A percentile compares a stretch with the other conserved stretches of the same genome.
phyloP scores from a whole-genome alignment of 768 basidiomycete genomes.

The Imleria badia region DNA sequence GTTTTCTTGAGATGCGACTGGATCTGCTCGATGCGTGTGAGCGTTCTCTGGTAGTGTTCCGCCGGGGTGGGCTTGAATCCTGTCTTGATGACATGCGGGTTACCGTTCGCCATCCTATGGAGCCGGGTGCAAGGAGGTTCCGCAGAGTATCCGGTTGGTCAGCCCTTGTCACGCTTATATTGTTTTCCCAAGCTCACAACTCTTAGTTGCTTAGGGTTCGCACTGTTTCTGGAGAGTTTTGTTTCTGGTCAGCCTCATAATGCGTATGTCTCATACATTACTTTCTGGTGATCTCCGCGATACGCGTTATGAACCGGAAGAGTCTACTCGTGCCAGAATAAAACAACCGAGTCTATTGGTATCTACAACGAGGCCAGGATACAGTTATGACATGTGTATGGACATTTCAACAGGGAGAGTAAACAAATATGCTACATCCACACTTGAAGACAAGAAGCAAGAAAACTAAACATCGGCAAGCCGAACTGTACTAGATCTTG shows the following conservation, averaged over 20 bases:
- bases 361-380: conserved; percentile 12
- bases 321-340: too few relatives aligned
- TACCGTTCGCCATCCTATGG: conserved; percentile 18
- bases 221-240: too few relatives aligned
- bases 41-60: conserved; percentile 58
- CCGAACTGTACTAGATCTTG: not conserved
- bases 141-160: not conserved
- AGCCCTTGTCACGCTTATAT: too few relatives aligned
- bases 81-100: not conserved
- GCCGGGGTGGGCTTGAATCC: conserved; percentile 32
- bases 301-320: too few relatives aligned
- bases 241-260: too few relatives aligned
- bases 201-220: too few relatives aligned
- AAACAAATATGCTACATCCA: conserved; percentile 11
- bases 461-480: conserved; percentile 4
- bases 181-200: too few relatives aligned
- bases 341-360: conserved; percentile 4
- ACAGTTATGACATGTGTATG: conserved; percentile 9
- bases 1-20: conserved; percentile 61
- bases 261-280: too few relatives aligned
- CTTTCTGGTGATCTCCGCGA: too few relatives aligned
- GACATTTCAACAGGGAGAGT: not conserved
- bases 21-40: conserved; percentile 65
- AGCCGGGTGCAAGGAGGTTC: not conserved
- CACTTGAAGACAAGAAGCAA: conserved; percentile 7